Conservation (phyloP, 1,284 basidiomycete genomes). For the Microbotryum saponariae region DNA sequence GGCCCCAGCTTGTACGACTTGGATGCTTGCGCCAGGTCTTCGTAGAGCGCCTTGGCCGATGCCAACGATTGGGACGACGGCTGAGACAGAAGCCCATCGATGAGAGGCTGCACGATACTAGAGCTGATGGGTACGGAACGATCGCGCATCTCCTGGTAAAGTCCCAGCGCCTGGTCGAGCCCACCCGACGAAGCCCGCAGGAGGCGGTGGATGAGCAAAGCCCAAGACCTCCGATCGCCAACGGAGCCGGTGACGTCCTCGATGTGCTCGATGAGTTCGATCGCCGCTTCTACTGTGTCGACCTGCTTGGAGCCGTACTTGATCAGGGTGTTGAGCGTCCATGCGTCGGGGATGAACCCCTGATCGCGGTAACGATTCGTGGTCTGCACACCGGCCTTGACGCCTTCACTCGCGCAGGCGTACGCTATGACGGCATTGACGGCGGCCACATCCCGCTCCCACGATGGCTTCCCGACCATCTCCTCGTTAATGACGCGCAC, state of each 20-base stretch:
- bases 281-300: constrained; percentile 6
- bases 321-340: constrained; percentile 22
- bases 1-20: constrained; percentile 11
- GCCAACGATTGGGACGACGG: constrained; percentile 5
- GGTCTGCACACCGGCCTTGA: constrained; percentile 4
- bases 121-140: constrained; percentile 22
- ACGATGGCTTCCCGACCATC: background rate
- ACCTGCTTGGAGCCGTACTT: constrained; percentile 5
- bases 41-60: constrained; percentile 22
- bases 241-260: constrained; percentile 7
- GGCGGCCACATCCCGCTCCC: constrained; percentile 8
- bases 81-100: constrained; percentile 12
- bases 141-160: constrained; percentile 22
- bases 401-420: constrained; percentile 10
- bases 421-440: constrained; percentile 24
- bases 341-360: constrained; percentile 6
- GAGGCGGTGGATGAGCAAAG: constrained; percentile 5
- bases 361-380: constrained; percentile 3
- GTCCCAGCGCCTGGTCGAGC: constrained; percentile 13
- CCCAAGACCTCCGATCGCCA: constrained; percentile 19
- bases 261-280: constrained; percentile 13
- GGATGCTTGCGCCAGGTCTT: constrained; percentile 21
- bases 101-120: constrained; percentile 26
- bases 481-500: background rate
- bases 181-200: constrained; percentile 1